Percentiles rank a stretch among this genome's conserved stretches.
Conservation (phyloP, 176 grass and related monocot genomes). For the Oryza officinalis region DNA sequence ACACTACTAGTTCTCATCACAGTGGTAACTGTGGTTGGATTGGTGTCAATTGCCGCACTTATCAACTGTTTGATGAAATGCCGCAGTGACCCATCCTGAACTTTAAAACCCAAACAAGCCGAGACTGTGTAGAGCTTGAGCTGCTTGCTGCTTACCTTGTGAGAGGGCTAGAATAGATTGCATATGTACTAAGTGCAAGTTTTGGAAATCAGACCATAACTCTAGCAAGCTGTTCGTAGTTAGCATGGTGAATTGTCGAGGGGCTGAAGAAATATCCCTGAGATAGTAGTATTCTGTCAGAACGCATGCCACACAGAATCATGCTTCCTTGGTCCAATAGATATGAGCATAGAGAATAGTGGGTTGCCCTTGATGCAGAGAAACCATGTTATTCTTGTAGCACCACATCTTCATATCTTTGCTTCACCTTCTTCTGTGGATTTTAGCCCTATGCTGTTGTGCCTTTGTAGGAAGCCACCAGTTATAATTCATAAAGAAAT, state of each 20-base stretch:
- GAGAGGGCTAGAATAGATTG: neutral
- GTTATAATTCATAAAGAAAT: neutral
- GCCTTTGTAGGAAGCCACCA: neutral
- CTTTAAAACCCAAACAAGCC: neutral
- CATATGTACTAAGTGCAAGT: neutral
- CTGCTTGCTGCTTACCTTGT: neutral
- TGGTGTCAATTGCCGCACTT: neutral
- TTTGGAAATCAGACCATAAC: neutral
- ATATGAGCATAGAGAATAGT: neutral
- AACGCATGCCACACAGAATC: neutral
- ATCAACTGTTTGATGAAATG: constrained; percentile 28
- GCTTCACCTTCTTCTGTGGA: neutral
- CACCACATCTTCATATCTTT: neutral
- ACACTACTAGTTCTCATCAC: neutral
- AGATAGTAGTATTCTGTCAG: neutral
- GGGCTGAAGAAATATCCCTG: neutral
- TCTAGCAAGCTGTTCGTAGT: neutral
- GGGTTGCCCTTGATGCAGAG: neutral
- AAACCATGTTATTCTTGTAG: neutral
- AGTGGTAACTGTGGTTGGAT: neutral
- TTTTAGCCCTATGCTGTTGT: neutral
- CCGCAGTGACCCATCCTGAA: neutral
- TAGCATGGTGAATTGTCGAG: neutral
- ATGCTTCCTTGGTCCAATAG: neutral
- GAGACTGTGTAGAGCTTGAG: neutral